phyloP scores from a whole-genome alignment of 1,139 yeast genomes.

The Scheffersomyces stambukii region DNA sequence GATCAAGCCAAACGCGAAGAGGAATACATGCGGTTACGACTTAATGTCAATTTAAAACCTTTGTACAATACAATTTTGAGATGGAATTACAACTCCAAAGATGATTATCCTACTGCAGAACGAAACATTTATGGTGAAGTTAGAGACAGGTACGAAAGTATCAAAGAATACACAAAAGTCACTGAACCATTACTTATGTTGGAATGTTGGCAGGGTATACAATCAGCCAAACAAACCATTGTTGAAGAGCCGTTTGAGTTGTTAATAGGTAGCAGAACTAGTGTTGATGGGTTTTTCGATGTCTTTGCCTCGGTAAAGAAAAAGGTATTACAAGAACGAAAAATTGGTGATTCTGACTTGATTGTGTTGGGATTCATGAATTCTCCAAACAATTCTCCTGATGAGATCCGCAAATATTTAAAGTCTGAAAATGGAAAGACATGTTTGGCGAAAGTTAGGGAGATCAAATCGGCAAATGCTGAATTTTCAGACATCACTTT shows the following conservation, averaged over 20 bases:
- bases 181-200: conserved; percentile 79
- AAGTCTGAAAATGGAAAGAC: conserved; percentile 29
- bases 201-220: conserved; percentile 93
- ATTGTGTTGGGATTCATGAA: conserved; percentile 58
- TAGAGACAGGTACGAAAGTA: conserved; percentile 47
- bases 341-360: conserved; percentile 72
- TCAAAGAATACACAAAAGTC: conserved; percentile 58
- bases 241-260: conserved; percentile 65
- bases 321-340: conserved; percentile 45
- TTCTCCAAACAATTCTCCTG: conserved; percentile 13
- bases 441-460: conserved; percentile 77
- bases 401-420: conserved; percentile 18
- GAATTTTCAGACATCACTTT: conserved; percentile 72
- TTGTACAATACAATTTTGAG: conserved; percentile 63
- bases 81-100: conserved; percentile 68
- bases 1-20: conserved; percentile 58
- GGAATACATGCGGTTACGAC: conserved; percentile 72
- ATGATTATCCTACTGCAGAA: conserved; percentile 55
- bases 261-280: conserved; percentile 71
- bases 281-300: conserved; percentile 85
- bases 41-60: conserved; percentile 75
- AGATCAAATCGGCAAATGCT: conserved; percentile 60
- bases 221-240: conserved; percentile 62
- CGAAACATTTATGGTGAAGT: conserved; percentile 33
- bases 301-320: conserved; percentile 74